phyloP scores from a whole-genome alignment of 805 yeast species.

The Saccharomyces eubayanus region DNA sequence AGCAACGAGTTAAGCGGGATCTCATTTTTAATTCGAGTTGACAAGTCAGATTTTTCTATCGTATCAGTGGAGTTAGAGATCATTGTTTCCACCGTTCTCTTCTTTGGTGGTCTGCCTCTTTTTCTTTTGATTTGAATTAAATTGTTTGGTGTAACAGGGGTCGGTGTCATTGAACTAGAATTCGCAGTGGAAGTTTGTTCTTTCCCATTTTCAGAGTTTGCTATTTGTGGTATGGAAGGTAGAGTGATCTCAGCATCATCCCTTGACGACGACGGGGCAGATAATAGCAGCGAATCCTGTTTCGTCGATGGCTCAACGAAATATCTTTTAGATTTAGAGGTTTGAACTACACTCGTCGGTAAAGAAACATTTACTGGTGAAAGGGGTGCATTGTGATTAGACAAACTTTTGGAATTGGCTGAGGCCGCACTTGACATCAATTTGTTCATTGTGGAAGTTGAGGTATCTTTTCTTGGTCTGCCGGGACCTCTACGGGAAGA shows the following conservation, averaged over 20 bases:
- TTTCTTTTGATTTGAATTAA: conserved; percentile 13
- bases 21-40: background rate
- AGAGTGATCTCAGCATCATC: background rate
- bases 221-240: background rate
- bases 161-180: background rate
- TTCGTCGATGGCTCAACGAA: conserved; percentile 24
- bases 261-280: background rate
- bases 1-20: background rate
- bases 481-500: conserved; percentile 28
- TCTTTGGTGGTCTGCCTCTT: conserved; percentile 32
- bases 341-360: conserved; percentile 23
- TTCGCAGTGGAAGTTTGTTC: background rate
- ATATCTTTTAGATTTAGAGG: conserved; percentile 27
- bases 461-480: conserved; percentile 26
- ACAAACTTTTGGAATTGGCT: background rate
- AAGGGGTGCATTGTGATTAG: conserved; percentile 2
- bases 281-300: conserved; percentile 3
- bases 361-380: conserved; percentile 15
- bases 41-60: background rate
- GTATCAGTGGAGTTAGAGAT: conserved; percentile 4
- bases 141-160: conserved; percentile 1
- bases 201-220: background rate
- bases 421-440: background rate
- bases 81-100: conserved; percentile 25
- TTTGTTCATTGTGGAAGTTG: conserved; percentile 1